phyloP scores from a whole-genome alignment of 305 asterid species.

The Caryopteris hybrid region DNA sequence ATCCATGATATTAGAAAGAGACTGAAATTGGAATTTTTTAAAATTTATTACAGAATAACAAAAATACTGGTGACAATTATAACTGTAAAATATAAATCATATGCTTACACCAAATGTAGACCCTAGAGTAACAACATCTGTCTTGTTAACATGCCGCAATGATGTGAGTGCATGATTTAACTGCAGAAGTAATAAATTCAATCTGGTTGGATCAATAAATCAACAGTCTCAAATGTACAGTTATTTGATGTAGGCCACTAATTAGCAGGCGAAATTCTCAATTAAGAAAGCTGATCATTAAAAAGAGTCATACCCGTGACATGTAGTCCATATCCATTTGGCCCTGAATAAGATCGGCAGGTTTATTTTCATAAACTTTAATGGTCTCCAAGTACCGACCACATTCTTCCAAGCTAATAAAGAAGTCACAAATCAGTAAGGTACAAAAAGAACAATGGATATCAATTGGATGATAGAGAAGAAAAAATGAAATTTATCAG shows the following conservation, averaged over 20 bases:
- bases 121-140: conserved; percentile 97
- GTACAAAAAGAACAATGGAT: background rate
- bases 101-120: conserved; percentile 90
- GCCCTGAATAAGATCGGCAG: conserved; percentile 97
- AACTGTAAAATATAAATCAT: background rate
- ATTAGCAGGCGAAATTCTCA: conserved; percentile 4
- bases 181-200: conserved; percentile 28
- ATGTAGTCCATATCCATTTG: conserved; percentile 92
- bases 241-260: background rate
- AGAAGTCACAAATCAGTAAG: conserved; percentile 1
- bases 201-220: background rate
- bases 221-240: background rate
- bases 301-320: conserved; percentile 62
- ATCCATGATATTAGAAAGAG: conserved; percentile 86
- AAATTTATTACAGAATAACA: conserved; percentile 14
- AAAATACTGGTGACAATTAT: background rate
- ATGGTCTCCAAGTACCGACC: conserved; percentile 95
- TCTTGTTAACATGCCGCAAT: conserved; percentile 89
- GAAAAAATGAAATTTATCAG: background rate
- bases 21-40: conserved; percentile 37
- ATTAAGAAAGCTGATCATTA: background rate
- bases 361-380: conserved; percentile 90
- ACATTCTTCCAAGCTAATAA: conserved; percentile 87
- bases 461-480: background rate
- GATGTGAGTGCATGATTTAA: conserved; percentile 82